Conservation (phyloP, 768 basidiomycete genomes). For the Candolleomyces efflorescens region DNA sequence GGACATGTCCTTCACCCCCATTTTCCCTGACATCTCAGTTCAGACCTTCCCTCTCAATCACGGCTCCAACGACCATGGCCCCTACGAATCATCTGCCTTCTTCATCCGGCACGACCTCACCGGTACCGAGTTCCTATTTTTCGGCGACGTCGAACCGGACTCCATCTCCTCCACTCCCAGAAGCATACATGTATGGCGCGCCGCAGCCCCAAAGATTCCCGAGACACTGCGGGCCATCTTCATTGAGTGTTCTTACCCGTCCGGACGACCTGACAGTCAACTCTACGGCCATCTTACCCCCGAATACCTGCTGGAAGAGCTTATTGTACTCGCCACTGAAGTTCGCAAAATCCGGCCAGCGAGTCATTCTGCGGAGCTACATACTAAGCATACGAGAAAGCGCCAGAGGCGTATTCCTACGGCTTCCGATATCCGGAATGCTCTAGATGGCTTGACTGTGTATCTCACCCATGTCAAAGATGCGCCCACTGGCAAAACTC, state of each 20-base stretch:
- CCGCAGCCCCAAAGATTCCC: slow-evolving; percentile 74
- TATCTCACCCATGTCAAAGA: slow-evolving; percentile 91
- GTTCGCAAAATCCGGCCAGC: slow-evolving; percentile 45
- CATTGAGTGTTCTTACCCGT: slow-evolving; percentile 91
- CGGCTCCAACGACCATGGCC: slow-evolving; percentile 51
- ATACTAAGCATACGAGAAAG: slow-evolving; percentile 31
- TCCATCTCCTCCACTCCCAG: slow-evolving; percentile 53
- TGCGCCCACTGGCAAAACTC: slow-evolving; percentile 37
- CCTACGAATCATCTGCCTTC: slow-evolving; percentile 80
- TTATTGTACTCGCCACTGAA: slow-evolving; percentile 63
- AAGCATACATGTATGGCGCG: slow-evolving; percentile 74
- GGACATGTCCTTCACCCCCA: slow-evolving; percentile 47
- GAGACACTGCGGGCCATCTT: slow-evolving; percentile 73
- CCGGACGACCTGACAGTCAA: slow-evolving; percentile 57
- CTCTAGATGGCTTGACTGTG: slow-evolving; percentile 58
- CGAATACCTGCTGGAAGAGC: slow-evolving; percentile 71
- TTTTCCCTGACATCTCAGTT: slow-evolving; percentile 57
- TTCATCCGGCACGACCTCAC: slow-evolving; percentile 70
- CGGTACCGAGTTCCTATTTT: slow-evolving; percentile 78
- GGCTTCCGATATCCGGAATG: slow-evolving; percentile 43
- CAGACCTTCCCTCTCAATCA: slow-evolving; percentile 69
- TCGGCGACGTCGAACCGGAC: slow-evolving; percentile 93
- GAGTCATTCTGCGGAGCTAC: slow-evolving; percentile 17
- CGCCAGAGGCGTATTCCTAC: slow-evolving; percentile 34
- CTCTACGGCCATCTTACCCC: slow-evolving; percentile 89